These are phyloP conservation scores for Endocalyx cinctus DNA, from an alignment of 2,329 filamentous ascomycete species.

Conservation along the genomic window DNA sequence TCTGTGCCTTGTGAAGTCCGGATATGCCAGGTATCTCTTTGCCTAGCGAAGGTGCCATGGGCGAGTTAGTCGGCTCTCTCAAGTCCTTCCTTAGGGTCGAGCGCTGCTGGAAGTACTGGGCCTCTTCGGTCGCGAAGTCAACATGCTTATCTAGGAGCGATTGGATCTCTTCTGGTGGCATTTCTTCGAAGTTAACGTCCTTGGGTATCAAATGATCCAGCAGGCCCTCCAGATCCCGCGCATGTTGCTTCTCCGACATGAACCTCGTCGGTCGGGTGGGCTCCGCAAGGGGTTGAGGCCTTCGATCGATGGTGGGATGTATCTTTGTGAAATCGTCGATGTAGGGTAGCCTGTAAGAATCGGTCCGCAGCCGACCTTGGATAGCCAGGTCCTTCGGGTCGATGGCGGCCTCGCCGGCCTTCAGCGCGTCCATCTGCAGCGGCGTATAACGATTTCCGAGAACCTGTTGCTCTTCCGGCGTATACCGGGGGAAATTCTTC, in stretches of 20 bases:
- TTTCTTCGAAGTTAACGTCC: conserved; percentile 41
- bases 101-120: conserved; percentile 28
- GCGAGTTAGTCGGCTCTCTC: conserved; percentile 34
- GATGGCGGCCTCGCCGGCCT: conserved; percentile 75
- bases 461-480: conserved; percentile 56
- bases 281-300: conserved; percentile 44
- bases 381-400: conserved; percentile 67
- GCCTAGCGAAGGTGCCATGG: conserved; percentile 45
- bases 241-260: conserved; percentile 58
- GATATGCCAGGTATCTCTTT: conserved; percentile 48
- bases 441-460: conserved; percentile 69
- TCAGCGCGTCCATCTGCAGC: conserved; percentile 75
- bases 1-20: conserved; percentile 43
- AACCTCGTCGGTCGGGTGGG: conserved; percentile 54
- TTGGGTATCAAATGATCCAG: conserved; percentile 39
- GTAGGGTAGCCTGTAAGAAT: conserved; percentile 69
- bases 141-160: conserved; percentile 27
- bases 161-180: conserved; percentile 44
- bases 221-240: conserved; percentile 50
- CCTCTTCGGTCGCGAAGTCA: conserved; percentile 14
- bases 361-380: conserved; percentile 67
- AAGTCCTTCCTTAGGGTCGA: conserved; percentile 31
- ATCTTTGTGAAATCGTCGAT: conserved; percentile 78
- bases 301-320: conserved; percentile 73
- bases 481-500: conserved; percentile 59